Percentiles rank a stretch among this genome's conserved stretches.
phyloP scores from a whole-genome alignment of 2,329 filamentous ascomycete species.

The Capronia coronata region DNA sequence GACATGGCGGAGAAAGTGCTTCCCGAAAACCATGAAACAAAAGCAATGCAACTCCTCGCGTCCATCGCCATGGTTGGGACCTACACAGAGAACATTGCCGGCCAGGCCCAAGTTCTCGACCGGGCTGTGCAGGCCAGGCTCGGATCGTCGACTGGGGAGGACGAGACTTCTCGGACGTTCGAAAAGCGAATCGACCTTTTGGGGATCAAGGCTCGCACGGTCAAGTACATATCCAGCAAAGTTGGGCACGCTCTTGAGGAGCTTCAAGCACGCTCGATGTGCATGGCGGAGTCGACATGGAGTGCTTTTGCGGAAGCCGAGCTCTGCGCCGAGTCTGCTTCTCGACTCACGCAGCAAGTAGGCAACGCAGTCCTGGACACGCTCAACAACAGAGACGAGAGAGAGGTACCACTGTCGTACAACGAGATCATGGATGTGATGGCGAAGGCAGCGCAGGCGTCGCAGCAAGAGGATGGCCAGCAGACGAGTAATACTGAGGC shows the following conservation, averaged over 20 bases:
- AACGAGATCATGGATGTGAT: constrained; percentile 12
- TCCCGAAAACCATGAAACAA: constrained; percentile 59
- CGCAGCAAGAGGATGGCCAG: constrained; percentile 1
- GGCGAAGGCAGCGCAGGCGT: constrained; percentile 3
- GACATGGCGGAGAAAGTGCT: constrained; percentile 80
- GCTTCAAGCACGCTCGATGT: constrained; percentile 66
- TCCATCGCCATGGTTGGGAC: constrained; percentile 68
- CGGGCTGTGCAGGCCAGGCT: constrained; percentile 61
- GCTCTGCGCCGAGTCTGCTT: constrained; percentile 56
- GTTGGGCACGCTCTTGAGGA: constrained; percentile 70
- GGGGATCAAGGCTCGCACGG: constrained; percentile 68
- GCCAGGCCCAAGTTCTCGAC: constrained; percentile 57
- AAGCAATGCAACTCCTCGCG: constrained; percentile 75
- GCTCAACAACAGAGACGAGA: constrained; percentile 61
- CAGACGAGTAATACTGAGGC: constrained; percentile 4
- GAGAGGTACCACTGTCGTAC: constrained; percentile 17
- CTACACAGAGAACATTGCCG: constrained; percentile 69
- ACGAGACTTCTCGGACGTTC: constrained; percentile 64
- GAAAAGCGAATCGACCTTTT: constrained; percentile 64
- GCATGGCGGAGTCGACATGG: constrained; percentile 60
- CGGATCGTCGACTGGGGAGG: constrained; percentile 53
- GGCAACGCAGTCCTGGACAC: constrained; percentile 61
- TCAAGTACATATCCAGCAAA: constrained; percentile 77
- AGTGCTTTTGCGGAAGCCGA: constrained; percentile 67
- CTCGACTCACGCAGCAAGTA: constrained; percentile 59